A percentile compares a stretch with the other conserved stretches of the same genome.
phyloP scores from a whole-genome alignment of 257 asterid genomes.

The Scutellaria galericulata region DNA sequence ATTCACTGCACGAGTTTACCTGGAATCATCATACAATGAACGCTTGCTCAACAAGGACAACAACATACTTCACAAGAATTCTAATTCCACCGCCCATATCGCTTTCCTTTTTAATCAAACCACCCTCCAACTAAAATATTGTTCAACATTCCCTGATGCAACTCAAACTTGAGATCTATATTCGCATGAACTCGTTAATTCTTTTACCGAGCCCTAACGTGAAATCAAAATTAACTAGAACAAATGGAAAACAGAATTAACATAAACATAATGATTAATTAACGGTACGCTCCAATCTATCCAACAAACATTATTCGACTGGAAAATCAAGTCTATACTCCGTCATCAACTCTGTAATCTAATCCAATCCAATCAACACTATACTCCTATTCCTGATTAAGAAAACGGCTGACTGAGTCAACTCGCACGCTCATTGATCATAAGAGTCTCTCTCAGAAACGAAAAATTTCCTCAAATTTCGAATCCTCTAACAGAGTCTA shows the following conservation, averaged over 20 bases:
- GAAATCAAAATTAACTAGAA: not conserved
- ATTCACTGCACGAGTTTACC: conserved; percentile 48
- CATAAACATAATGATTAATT: not conserved
- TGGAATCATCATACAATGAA: conserved; percentile 80
- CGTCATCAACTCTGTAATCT: conserved; percentile 1
- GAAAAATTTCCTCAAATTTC: conserved; percentile 29
- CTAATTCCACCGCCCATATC: conserved; percentile 72
- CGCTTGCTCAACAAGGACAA: conserved; percentile 99
- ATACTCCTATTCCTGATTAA: conserved; percentile 6
- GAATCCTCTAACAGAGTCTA: conserved; percentile 35
- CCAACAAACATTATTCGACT: not conserved
- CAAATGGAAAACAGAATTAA: not conserved
- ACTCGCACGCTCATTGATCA: conserved; percentile 27
- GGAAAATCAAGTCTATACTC: not conserved
- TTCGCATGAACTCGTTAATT: conserved; percentile 16
- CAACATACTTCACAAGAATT: conserved; percentile 77
- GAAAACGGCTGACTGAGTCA: conserved; percentile 23
- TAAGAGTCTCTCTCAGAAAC: conserved; percentile 17
- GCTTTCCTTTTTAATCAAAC: conserved; percentile 45
- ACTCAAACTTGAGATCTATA: conserved; percentile 31
- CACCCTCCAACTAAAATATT: conserved; percentile 38
- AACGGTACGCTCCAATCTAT: not conserved
- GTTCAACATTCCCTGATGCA: conserved; percentile 38
- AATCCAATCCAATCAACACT: conserved; percentile 14
- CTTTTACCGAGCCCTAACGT: conserved; percentile 16